Percentiles rank a stretch among this genome's conserved stretches.
These are phyloP conservation scores for Posidonia oceanica DNA, from an alignment of 116 monocot genomes.

Conservation along the genomic window DNA sequence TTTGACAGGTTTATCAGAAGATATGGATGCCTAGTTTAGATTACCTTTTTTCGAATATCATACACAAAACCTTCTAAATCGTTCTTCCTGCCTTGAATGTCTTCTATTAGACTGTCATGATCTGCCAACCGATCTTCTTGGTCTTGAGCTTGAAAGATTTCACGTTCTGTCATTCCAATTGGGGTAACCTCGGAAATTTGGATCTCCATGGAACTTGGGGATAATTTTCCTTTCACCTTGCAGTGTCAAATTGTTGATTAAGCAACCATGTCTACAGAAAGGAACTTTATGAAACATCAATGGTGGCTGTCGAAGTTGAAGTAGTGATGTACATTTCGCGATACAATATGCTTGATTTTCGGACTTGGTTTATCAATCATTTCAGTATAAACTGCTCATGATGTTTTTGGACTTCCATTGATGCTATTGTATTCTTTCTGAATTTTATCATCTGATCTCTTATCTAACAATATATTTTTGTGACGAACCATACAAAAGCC, in stretches of 20 bases:
- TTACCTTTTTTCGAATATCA: conserved; percentile 85
- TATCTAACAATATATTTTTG: no score
- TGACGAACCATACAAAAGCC: no score
- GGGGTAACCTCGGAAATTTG: conserved; percentile 28
- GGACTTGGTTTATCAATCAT: no score
- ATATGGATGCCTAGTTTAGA: background rate
- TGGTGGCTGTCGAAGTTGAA: no score
- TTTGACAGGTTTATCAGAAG: background rate
- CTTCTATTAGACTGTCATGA: conserved; percentile 72
- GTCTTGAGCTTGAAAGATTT: conserved; percentile 54
- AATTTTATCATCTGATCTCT: no score
- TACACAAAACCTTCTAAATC: conserved; percentile 71
- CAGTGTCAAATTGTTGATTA: conserved; percentile 3
- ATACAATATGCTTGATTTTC: no score
- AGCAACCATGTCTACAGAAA: no score
- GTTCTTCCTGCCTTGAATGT: conserved; percentile 78
- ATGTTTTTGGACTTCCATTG: no score
- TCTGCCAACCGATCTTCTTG: conserved; percentile 45
- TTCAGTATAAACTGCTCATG: no score
- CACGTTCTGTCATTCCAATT: conserved; percentile 47
- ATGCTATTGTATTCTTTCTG: no score
- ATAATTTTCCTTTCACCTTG: background rate
- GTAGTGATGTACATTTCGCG: no score
- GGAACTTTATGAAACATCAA: no score
- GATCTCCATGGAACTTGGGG: conserved; percentile 28